phyloP scores from a whole-genome alignment of 768 basidiomycete species.

The Chlorophyllum brunneum region DNA sequence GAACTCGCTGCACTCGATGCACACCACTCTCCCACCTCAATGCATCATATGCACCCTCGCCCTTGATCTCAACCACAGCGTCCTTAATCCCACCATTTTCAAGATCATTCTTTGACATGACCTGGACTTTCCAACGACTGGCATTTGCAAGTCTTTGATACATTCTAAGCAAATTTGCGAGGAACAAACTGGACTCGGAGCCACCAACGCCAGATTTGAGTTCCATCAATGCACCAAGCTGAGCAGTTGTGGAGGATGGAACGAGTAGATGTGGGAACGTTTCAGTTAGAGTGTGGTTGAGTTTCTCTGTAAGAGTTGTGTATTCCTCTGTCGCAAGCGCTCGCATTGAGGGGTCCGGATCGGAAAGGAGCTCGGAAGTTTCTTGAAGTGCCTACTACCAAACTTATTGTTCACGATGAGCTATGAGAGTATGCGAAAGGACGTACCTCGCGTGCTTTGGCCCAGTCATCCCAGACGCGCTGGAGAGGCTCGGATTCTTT shows the following conservation, averaged over 20 bases:
- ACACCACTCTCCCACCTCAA: constrained; percentile 93
- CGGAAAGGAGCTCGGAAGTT: constrained; percentile 56
- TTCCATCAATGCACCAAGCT: constrained; percentile 80
- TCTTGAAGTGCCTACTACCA: constrained; percentile 62
- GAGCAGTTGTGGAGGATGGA: constrained; percentile 61
- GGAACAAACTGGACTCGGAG: constrained; percentile 80
- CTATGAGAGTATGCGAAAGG: neutral
- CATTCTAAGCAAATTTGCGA: constrained; percentile 75
- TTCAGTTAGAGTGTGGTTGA: constrained; percentile 30
- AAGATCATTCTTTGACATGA: constrained; percentile 55
- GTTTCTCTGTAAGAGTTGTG: constrained; percentile 33
- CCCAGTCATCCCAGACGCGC: constrained; percentile 66
- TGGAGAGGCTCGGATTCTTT: constrained; percentile 70
- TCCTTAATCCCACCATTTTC: constrained; percentile 72
- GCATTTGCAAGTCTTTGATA: constrained; percentile 65
- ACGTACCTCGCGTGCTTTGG: constrained; percentile 48
- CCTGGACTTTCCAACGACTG: constrained; percentile 53
- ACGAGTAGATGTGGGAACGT: constrained; percentile 72
- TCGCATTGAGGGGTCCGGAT: constrained; percentile 75
- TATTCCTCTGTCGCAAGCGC: constrained; percentile 70
- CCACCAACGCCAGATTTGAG: constrained; percentile 93
- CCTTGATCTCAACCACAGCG: constrained; percentile 76
- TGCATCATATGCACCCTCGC: constrained; percentile 71
- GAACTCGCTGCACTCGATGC: constrained; percentile 92
- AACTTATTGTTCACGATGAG: constrained; percentile 1